These are phyloP conservation scores for Cercospora nicotianae DNA, from an alignment of 2,329 filamentous ascomycete species.

Conservation along the genomic window DNA sequence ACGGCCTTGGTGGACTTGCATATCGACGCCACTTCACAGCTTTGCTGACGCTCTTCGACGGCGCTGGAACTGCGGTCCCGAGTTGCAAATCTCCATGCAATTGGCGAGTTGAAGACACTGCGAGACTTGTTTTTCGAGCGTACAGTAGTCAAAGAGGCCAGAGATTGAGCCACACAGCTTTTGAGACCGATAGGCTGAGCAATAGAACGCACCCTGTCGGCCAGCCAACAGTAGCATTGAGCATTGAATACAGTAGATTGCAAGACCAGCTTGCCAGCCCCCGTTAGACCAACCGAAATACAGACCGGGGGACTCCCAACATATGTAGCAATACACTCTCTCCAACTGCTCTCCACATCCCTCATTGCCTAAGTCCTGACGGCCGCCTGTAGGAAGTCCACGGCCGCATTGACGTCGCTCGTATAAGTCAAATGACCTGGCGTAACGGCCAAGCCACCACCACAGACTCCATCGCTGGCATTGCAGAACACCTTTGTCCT, in stretches of 20 bases:
- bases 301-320: too few species aligned
- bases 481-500: constrained; percentile 42
- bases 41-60: not conserved
- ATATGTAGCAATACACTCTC: too few species aligned
- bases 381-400: constrained; percentile 16
- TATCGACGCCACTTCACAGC: not conserved
- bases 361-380: not conserved
- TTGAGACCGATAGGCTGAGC: not conserved
- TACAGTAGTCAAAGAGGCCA: not conserved
- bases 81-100: too few species aligned
- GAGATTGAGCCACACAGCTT: not conserved
- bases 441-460: constrained; percentile 38
- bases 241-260: not conserved
- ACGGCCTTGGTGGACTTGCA: not conserved
- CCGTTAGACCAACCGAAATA: too few species aligned
- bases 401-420: constrained; percentile 19
- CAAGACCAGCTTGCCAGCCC: not conserved
- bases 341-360: too few species aligned
- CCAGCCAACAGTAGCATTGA: not conserved
- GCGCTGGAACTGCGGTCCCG: not conserved
- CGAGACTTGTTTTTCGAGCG: too few species aligned
- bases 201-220: not conserved
- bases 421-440: constrained; percentile 39
- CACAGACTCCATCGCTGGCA: constrained; percentile 39
- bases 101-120: too few species aligned